These are phyloP conservation scores for Leccinum pellstonianum DNA, from an alignment of 768 basidiomycete species.

Conservation along the genomic window DNA sequence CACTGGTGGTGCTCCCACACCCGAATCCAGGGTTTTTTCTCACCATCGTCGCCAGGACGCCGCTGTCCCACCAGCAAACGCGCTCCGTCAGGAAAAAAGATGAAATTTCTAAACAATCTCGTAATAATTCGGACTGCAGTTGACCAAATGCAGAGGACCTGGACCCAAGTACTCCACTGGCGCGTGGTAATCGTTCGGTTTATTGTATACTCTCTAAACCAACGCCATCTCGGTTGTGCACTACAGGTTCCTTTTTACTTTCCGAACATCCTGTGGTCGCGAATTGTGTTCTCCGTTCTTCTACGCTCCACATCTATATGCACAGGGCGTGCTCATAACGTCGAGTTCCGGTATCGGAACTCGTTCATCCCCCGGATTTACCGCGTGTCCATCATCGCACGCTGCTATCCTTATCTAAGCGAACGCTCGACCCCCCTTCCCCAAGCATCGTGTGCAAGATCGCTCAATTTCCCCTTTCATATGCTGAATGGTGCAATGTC, in stretches of 20 bases:
- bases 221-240: neutral
- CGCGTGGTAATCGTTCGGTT: slow-evolving; percentile 28
- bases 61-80: slow-evolving; percentile 13
- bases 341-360: slow-evolving; percentile 28
- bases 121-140: slow-evolving; percentile 21
- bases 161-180: slow-evolving; percentile 26
- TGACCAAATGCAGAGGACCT: slow-evolving; percentile 22
- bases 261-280: slow-evolving; percentile 17
- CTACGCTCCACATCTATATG: slow-evolving; percentile 1
- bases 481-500: neutral
- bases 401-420: slow-evolving; percentile 29
- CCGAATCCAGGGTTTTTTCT: slow-evolving; percentile 24
- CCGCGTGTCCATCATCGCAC: slow-evolving; percentile 9
- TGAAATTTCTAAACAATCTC: slow-evolving; percentile 20
- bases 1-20: slow-evolving; percentile 16
- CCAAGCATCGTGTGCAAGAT: neutral
- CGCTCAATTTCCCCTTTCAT: neutral
- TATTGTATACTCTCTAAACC: slow-evolving; percentile 3
- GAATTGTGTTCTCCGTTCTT: slow-evolving; percentile 5
- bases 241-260: slow-evolving; percentile 2
- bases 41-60: slow-evolving; percentile 20
- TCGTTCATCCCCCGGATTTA: slow-evolving; percentile 15
- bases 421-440: slow-evolving; percentile 9
- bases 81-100: slow-evolving; percentile 9
- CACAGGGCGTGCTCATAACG: neutral